phyloP scores from a whole-genome alignment of 2,329 filamentous ascomycete genomes.

The Thelonectria discophora region DNA sequence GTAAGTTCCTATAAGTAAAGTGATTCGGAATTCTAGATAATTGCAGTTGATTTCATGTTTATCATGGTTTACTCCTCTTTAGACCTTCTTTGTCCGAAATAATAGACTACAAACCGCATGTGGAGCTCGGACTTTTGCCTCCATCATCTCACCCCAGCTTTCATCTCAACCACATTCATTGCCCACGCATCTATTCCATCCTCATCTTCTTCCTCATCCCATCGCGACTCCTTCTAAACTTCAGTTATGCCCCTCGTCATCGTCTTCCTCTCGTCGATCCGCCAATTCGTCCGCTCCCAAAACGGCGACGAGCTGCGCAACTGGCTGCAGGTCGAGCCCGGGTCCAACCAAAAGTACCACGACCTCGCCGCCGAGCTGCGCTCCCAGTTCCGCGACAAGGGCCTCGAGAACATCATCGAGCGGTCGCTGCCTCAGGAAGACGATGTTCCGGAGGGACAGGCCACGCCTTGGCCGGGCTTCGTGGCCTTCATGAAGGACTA shows the following conservation, averaged over 20 bases:
- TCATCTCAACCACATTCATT: conserved; percentile 15
- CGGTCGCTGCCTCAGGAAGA: conserved; percentile 71
- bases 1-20: too few species aligned
- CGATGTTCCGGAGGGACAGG: conserved; percentile 69
- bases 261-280: conserved; percentile 73
- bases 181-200: not conserved
- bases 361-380: conserved; percentile 74
- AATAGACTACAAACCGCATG: not conserved
- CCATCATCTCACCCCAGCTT: too few species aligned
- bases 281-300: conserved; percentile 62
- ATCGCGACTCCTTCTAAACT: conserved; percentile 19
- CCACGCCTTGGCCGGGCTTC: conserved; percentile 78
- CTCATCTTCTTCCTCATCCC: conserved; percentile 1
- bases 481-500: conserved; percentile 83
- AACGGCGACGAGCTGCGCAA: conserved; percentile 73
- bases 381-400: conserved; percentile 59
- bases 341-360: conserved; percentile 72
- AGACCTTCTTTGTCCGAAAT: too few species aligned
- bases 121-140: conserved; percentile 34
- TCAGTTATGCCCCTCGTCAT: conserved; percentile 67
- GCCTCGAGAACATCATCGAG: conserved; percentile 71
- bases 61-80: too few species aligned
- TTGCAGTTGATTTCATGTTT: not conserved
- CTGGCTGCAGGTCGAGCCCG: conserved; percentile 79
- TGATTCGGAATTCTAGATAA: not conserved